Percentiles rank a stretch among this genome's conserved stretches.
phyloP scores from a whole-genome alignment of 208 protist species.

The Leishmania lainsoni region DNA sequence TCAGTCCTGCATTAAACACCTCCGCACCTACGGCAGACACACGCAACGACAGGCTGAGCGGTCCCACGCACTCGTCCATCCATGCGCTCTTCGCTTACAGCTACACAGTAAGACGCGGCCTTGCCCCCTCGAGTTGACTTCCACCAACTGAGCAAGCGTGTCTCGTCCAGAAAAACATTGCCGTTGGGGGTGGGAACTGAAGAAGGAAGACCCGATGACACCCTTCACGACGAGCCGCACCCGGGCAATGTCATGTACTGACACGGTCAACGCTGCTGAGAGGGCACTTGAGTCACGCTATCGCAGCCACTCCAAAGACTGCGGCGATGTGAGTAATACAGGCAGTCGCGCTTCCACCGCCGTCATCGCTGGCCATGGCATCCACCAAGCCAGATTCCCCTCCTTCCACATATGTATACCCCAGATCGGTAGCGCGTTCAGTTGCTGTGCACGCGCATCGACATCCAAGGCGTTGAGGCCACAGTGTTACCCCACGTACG shows the following conservation, averaged over 20 bases:
- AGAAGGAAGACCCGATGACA: slow-evolving; percentile 26
- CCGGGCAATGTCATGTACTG: slow-evolving; percentile 8
- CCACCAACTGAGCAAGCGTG: neutral
- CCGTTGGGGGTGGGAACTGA: slow-evolving; percentile 15
- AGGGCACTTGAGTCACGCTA: neutral
- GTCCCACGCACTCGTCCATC: slow-evolving; percentile 8
- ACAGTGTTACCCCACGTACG: slow-evolving; percentile 49
- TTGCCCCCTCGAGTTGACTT: neutral
- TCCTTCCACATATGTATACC: neutral
- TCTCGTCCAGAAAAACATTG: neutral
- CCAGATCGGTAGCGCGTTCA: slow-evolving; percentile 8
- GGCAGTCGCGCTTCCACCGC: slow-evolving; percentile 16
- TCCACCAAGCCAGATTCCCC: slow-evolving; percentile 25
- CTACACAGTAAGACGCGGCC: slow-evolving; percentile 10
- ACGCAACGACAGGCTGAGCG: slow-evolving; percentile 13
- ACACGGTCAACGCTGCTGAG: neutral
- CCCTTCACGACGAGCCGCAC: slow-evolving; percentile 40
- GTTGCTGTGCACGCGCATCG: neutral
- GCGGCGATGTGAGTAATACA: slow-evolving; percentile 3
- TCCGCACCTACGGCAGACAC: slow-evolving; percentile 14
- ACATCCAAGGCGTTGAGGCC: slow-evolving; percentile 8
- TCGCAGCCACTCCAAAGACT: slow-evolving; percentile 1
- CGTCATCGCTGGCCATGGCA: slow-evolving; percentile 17
- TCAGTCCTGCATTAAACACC: neutral
- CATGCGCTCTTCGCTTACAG: slow-evolving; percentile 20